A percentile compares a stretch with the other conserved stretches of the same genome.
These are phyloP conservation scores for Fraxinus sp. DNA, from an alignment of 305 asterid species.

Conservation along the genomic window DNA sequence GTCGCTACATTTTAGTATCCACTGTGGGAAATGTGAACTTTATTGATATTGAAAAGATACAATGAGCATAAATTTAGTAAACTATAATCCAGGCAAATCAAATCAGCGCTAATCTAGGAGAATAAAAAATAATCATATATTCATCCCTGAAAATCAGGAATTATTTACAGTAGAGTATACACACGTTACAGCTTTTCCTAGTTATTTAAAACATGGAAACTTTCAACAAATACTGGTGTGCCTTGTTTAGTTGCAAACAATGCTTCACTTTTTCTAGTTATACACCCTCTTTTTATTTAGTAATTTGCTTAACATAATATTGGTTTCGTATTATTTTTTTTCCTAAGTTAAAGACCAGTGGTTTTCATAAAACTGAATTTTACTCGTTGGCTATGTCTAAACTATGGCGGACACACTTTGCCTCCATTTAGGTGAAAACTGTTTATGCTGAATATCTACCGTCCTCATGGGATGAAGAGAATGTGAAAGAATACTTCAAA, in stretches of 20 bases:
- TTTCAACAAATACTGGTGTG: not conserved
- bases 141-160: not conserved
- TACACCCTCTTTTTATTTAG: not conserved
- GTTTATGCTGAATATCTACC: slow-evolving; percentile 72
- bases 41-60: not conserved
- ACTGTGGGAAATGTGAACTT: not conserved
- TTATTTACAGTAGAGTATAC: not conserved
- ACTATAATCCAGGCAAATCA: not conserved
- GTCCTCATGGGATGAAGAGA: slow-evolving; percentile 57
- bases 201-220: not conserved
- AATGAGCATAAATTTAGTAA: not conserved
- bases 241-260: not conserved
- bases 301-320: not conserved
- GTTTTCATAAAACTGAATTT: slow-evolving; percentile 15
- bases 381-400: slow-evolving; percentile 17
- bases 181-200: not conserved
- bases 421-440: slow-evolving; percentile 51
- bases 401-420: slow-evolving; percentile 24
- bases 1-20: not conserved
- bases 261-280: not conserved
- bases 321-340: not conserved
- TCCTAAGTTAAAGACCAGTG: not conserved
- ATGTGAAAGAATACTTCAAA: slow-evolving; percentile 52
- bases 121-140: not conserved
- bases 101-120: not conserved